Base-by-base conservation (phyloP, 2,329 filamentous ascomycete species). In the Orbilia blumenaviensis region DNA sequence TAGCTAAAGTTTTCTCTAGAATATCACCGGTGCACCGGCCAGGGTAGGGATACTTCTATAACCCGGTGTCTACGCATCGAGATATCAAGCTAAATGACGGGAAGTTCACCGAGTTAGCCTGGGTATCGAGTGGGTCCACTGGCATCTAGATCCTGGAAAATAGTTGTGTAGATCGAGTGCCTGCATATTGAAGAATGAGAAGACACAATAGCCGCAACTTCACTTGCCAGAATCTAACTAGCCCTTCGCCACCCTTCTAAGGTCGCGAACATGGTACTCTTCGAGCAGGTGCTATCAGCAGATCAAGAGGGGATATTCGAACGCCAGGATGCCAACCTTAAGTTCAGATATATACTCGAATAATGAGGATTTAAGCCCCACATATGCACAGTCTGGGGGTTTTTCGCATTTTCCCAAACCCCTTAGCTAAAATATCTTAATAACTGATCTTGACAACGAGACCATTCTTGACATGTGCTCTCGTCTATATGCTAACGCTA, bases 71-170 rank as follows among this genome's bases (percentile, higher is more conserved):
- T 25, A 29, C 27, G 23, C n/a, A 29, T 54, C 6, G 46, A 44
- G 32, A 32, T 23, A 29, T 54, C 6, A 34, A 44, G 32, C 42
- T 36, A 41, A 29, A 34, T 21, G 21, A 27, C 27, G 44, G 60
- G 44, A 42, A 48, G 52, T 25, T 48, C 14, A 9, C 48, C 48
- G 48, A 66, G 29, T 41, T 36, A 46, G 60, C 60, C 48, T 73
- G 66, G 50, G 68, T 41, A 58, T 48, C 0, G 34, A 46, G 42
- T 46, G 42, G 42, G n/a, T 12, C 42, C 9, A 46, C 8, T n/a
- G n/a, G n/a, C n/a, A n/a, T n/a, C 44, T n/a, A 12, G 14, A 41
- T 27, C 34, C 50, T 18, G 44, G 42, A 23, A 46, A 46, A 46
- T 25, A 32, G 25, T 14, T n/a, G 27, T 23, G n/a, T 60, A 3